Conservation (phyloP, 768 basidiomycete species). For the Mycena olivaceomarginata region DNA sequence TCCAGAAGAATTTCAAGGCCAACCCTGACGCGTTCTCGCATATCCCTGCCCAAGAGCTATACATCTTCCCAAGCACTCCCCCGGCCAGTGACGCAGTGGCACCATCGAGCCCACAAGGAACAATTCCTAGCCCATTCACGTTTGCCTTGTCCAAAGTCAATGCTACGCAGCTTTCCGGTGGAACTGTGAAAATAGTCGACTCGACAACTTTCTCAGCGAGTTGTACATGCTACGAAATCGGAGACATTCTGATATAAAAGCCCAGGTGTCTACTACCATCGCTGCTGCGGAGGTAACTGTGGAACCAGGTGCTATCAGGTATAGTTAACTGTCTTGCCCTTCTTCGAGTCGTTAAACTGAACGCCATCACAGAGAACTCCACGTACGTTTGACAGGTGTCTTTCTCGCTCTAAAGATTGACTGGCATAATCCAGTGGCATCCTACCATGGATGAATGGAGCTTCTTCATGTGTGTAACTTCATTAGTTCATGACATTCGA, state of each 20-base stretch:
- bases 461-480: slow-evolving; percentile 67
- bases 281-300: slow-evolving; percentile 76
- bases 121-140: slow-evolving; percentile 65
- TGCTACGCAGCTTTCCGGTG: slow-evolving; percentile 66
- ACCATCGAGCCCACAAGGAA: slow-evolving; percentile 65
- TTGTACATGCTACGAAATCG: not conserved
- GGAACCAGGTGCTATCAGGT: slow-evolving; percentile 75
- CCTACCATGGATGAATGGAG: slow-evolving; percentile 82
- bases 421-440: slow-evolving; percentile 72
- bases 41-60: slow-evolving; percentile 67
- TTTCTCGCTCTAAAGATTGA: not conserved
- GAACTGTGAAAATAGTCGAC: slow-evolving; percentile 71
- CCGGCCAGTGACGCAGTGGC: slow-evolving; percentile 58
- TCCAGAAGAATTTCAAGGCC: slow-evolving; percentile 72
- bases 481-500: slow-evolving; percentile 22
- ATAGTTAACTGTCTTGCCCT: not conserved
- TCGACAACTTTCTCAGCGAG: slow-evolving; percentile 65
- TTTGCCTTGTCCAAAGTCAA: slow-evolving; percentile 68
- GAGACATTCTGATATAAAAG: not conserved
- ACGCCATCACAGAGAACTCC: slow-evolving; percentile 67
- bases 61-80: slow-evolving; percentile 69
- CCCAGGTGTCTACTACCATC: slow-evolving; percentile 67
- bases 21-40: slow-evolving; percentile 61
- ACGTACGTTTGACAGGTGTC: slow-evolving; percentile 58
- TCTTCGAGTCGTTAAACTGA: not conserved